Conservation (phyloP, 495 filamentous ascomycete species). For the Apiosordaria backusii region DNA sequence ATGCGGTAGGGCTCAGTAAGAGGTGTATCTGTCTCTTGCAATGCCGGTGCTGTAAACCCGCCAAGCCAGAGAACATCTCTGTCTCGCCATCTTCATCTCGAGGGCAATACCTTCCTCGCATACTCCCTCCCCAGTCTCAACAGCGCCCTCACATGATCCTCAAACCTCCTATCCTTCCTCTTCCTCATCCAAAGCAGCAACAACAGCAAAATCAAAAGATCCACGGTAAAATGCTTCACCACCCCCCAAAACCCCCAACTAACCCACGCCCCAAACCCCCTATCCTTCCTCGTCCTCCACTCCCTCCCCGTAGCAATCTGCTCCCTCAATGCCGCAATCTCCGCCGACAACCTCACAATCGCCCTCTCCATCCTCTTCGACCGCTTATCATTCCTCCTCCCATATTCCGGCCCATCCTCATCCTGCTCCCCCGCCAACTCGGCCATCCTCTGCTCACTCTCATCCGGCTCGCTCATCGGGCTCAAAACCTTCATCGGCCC, state of each 20-base stretch:
- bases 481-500: conserved; percentile 66
- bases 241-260: conserved; percentile 66
- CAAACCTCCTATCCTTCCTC: conserved; percentile 70
- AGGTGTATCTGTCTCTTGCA: background rate
- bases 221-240: conserved; percentile 70
- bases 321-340: conserved; percentile 90
- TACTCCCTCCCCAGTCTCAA: conserved; percentile 60
- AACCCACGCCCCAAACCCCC: conserved; percentile 63
- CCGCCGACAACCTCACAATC: conserved; percentile 83
- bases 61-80: background rate
- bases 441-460: conserved; percentile 51
- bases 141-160: conserved; percentile 67
- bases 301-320: conserved; percentile 71
- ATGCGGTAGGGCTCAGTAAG: background rate
- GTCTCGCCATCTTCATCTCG: conserved; percentile 37
- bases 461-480: conserved; percentile 77
- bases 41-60: background rate
- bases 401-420: conserved; percentile 46
- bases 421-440: conserved; percentile 38
- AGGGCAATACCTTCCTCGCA: conserved; percentile 51
- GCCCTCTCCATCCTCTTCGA: conserved; percentile 79
- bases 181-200: conserved; percentile 74
- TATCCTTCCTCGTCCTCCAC: conserved; percentile 51
- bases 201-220: conserved; percentile 60
- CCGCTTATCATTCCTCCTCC: conserved; percentile 59